Base-by-base conservation (phyloP, 1,139 yeast species). In the Magnusiomyces sp. region DNA sequence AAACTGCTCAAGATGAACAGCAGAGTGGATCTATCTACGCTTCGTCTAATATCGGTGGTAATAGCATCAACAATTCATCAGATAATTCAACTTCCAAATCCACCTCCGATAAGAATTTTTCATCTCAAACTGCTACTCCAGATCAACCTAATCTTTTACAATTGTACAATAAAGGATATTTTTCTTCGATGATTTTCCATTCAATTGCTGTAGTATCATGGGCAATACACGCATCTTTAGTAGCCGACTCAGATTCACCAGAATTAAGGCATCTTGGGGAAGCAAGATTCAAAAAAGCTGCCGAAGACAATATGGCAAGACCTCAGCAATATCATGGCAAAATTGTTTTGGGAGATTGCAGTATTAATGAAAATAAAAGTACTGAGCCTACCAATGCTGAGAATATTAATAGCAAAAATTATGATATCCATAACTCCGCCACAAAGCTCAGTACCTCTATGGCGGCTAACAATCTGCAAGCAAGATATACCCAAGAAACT, bases 151-250 rank as follows among this genome's bases (percentile, higher is more conserved):
- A 23, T 23, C 29, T 23, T 7, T 23, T 23, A 23, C 29, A 34
- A 13, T 34, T 14, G 11, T 34, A 13, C 37, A 34, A 34, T 5
- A 29, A 39, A 11, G 13, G 42, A 2, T 39, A 19, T 16, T 37
- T 17, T 39, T 20, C 42, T 4, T 11, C 45, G 3, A 36, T 42
- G 20, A 42, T 43, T 3, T 45, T 50, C 20, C 43, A 33, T 16
- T 48, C 53, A 4, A 48, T 43, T 31, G 87, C 85, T 2, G 95
- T 88, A 2, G 71, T 80, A 0, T 85, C 95, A 0, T 82, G 95
- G 88, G 95, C 82, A 0, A 77, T 87, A 56, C 97, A 89, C 65
- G 90, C 96, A 1, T 76, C 90, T 2, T 66, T 89, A 49, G 92
- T 89, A 1, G 92, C 92, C 23, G 87, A 77, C 61, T 80, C 85